These are phyloP conservation scores for Apophysomyces trapeziformis DNA, from an alignment of 371 early-diverging fungal species.

Conservation along the genomic window DNA sequence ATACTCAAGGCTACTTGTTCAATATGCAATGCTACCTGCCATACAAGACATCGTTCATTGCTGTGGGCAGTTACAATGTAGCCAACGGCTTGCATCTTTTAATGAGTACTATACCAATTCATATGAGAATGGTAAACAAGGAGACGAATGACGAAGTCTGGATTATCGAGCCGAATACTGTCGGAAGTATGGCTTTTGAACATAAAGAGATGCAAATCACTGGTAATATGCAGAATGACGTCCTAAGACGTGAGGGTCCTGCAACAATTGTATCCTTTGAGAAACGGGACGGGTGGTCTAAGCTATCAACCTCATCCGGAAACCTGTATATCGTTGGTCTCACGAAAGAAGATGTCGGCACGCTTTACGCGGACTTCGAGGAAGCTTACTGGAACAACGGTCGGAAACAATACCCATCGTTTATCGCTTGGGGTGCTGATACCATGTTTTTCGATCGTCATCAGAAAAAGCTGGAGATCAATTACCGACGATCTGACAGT, in stretches of 20 bases:
- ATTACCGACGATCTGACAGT: slow-evolving; percentile 30
- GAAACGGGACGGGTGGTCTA: slow-evolving; percentile 54
- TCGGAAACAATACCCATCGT: slow-evolving; percentile 26
- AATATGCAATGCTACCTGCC: slow-evolving; percentile 55
- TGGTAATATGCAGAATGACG: slow-evolving; percentile 48
- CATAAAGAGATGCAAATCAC: slow-evolving; percentile 47
- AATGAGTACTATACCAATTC: slow-evolving; percentile 70
- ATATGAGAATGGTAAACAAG: slow-evolving; percentile 43
- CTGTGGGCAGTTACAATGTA: slow-evolving; percentile 67
- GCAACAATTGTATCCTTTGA: slow-evolving; percentile 54
- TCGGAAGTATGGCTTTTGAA: slow-evolving; percentile 65
- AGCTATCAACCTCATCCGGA: slow-evolving; percentile 37
- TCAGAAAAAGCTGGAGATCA: slow-evolving; percentile 29
- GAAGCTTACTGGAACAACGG: slow-evolving; percentile 56
- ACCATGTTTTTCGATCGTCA: slow-evolving; percentile 39
- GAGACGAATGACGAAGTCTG: slow-evolving; percentile 61
- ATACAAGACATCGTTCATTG: slow-evolving; percentile 72
- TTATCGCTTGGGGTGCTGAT: slow-evolving; percentile 59
- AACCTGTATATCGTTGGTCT: slow-evolving; percentile 54
- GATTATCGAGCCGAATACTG: slow-evolving; percentile 65
- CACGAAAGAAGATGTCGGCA: slow-evolving; percentile 47
- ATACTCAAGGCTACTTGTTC: slow-evolving; percentile 25
- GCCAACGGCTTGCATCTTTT: slow-evolving; percentile 60
- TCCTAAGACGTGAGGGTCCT: slow-evolving; percentile 36
- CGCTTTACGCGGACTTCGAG: slow-evolving; percentile 62